These are phyloP conservation scores for Gryganskiella cystojenkinii DNA, from an alignment of 192 early-diverging fungal genomes.

Conservation along the genomic window DNA sequence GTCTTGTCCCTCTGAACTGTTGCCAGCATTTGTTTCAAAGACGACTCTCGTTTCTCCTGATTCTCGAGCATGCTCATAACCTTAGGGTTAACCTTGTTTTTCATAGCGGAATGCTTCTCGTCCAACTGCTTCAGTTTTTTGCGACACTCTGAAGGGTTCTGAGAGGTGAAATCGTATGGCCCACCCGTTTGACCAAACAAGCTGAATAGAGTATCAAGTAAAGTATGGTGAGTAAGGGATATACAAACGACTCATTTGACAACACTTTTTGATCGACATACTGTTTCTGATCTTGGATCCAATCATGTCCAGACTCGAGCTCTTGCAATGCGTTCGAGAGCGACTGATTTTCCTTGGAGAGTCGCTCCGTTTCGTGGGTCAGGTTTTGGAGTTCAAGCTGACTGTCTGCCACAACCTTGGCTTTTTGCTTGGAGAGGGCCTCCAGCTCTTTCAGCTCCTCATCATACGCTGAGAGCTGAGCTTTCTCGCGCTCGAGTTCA, in stretches of 20 bases:
- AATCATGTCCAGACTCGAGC: constrained; percentile 71
- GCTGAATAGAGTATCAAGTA: constrained; percentile 44
- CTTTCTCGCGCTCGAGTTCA: constrained; percentile 70
- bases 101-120: constrained; percentile 81
- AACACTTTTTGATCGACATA: too few species aligned
- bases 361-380: constrained; percentile 79
- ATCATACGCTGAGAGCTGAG: constrained; percentile 78
- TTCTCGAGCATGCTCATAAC: constrained; percentile 98
- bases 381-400: constrained; percentile 86
- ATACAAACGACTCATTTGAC: too few species aligned
- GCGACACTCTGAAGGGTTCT: constrained; percentile 78
- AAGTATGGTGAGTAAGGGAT: background rate
- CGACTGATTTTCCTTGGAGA: constrained; percentile 68
- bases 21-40: constrained; percentile 85
- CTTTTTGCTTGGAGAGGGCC: constrained; percentile 70
- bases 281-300: constrained; percentile 92
- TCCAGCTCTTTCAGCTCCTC: constrained; percentile 81
- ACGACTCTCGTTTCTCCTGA: constrained; percentile 90
- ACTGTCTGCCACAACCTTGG: constrained; percentile 71
- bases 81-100: constrained; percentile 88
- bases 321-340: constrained; percentile 57
- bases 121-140: constrained; percentile 81
- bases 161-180: constrained; percentile 84
- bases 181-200: constrained; percentile 87
- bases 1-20: constrained; percentile 93